Conservation (phyloP, 768 basidiomycete genomes). For the Lentinula aciculospora region DNA sequence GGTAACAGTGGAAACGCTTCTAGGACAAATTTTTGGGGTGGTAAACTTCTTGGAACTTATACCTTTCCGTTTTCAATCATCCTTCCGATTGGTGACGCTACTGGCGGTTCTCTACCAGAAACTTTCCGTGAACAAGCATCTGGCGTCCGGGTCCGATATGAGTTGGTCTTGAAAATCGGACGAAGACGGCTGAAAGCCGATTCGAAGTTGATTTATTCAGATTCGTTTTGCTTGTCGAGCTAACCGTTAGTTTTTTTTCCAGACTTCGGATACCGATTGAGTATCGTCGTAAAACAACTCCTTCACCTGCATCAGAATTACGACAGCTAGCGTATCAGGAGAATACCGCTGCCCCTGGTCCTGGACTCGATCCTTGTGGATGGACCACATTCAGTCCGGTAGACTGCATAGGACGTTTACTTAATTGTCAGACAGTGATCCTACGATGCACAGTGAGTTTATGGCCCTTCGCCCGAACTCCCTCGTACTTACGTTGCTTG, state of each 20-base stretch:
- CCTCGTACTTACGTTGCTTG: background rate
- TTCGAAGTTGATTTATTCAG: constrained; percentile 25
- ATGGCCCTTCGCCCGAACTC: background rate
- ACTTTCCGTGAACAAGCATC: constrained; percentile 28
- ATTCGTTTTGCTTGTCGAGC: background rate
- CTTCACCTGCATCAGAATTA: constrained; percentile 23
- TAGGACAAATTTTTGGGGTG: constrained; percentile 10
- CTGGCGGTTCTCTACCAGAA: constrained; percentile 22
- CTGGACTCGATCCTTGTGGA: constrained; percentile 27
- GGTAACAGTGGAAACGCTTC: background rate
- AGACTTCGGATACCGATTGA: constrained; percentile 21
- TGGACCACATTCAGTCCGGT: constrained; percentile 23
- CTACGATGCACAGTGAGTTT: constrained; percentile 23
- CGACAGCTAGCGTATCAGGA: constrained; percentile 29
- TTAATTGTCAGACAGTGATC: constrained; percentile 17
- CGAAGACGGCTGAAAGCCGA: constrained; percentile 32
- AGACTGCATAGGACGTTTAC: constrained; percentile 16
- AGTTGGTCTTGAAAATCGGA: constrained; percentile 28
- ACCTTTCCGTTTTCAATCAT: constrained; percentile 34
- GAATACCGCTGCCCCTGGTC: constrained; percentile 22
- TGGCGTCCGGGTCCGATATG: constrained; percentile 29
- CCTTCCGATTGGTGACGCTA: constrained; percentile 23
- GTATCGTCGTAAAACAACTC: constrained; percentile 27
- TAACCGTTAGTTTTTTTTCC: background rate
- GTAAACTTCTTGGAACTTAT: constrained; percentile 29